These are phyloP conservation scores for Dryas alaskensis DNA, from an alignment of 306 rosid species.

Conservation along the genomic window DNA sequence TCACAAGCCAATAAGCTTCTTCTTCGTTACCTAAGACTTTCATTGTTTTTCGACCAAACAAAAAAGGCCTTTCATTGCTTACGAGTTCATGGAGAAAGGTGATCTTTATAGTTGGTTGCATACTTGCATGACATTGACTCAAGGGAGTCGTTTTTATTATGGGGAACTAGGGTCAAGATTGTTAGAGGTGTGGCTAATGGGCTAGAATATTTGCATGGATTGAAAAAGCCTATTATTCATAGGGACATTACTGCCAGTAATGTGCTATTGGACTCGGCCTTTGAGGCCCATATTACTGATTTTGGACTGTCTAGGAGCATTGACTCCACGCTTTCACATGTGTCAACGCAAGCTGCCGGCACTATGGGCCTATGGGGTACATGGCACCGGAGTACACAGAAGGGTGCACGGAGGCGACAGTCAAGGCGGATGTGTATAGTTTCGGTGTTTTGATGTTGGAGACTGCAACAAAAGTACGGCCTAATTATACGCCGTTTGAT, in stretches of 20 bases:
- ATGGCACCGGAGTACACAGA: slow-evolving; percentile 88
- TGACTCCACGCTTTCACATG: slow-evolving; percentile 49
- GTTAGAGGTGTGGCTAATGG: slow-evolving; percentile 68
- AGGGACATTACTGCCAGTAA: slow-evolving; percentile 84
- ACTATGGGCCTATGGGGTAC: slow-evolving; percentile 90
- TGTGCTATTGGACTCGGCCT: slow-evolving; percentile 54
- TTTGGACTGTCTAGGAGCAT: slow-evolving; percentile 82
- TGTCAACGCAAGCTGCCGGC: slow-evolving; percentile 81
- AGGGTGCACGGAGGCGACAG: slow-evolving; percentile 54
- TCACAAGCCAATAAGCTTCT: too few species aligned
- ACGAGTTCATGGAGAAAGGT: too few species aligned
- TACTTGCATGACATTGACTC: too few species aligned
- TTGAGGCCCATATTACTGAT: slow-evolving; percentile 81
- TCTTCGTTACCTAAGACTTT: too few species aligned
- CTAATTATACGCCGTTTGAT: slow-evolving; percentile 49
- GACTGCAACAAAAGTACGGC: slow-evolving; percentile 49
- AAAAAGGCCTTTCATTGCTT: too few species aligned
- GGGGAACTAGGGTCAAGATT: slow-evolving; percentile 54
- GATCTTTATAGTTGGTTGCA: too few species aligned
- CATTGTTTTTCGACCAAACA: too few species aligned
- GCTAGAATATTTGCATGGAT: slow-evolving; percentile 55
- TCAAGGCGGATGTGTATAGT: slow-evolving; percentile 76
- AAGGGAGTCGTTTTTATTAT: background rate
- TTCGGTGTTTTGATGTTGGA: slow-evolving; percentile 83
- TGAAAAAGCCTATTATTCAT: slow-evolving; percentile 69